These are phyloP conservation scores for Gliomastix tumulicola DNA, from an alignment of 2,329 filamentous ascomycete species.

Conservation along the genomic window DNA sequence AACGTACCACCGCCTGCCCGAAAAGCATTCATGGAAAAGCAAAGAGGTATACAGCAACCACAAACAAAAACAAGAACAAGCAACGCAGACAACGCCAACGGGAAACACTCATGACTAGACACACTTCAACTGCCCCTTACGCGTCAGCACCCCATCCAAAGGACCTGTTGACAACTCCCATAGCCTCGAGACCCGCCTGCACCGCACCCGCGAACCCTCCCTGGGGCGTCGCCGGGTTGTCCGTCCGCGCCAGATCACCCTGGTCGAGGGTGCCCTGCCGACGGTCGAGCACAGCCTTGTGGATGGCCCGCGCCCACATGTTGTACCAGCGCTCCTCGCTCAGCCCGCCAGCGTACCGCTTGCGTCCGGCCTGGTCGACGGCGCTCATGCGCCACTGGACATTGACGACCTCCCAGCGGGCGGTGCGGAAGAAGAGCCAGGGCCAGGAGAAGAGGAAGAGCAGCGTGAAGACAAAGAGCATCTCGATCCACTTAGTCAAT, in stretches of 20 bases:
- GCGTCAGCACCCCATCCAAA: conserved; percentile 41
- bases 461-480: conserved; percentile 60
- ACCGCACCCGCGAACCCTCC: conserved; percentile 36
- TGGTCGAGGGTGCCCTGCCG: conserved; percentile 49
- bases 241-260: conserved; percentile 42
- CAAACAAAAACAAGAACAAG: background rate
- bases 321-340: conserved; percentile 56
- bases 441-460: conserved; percentile 68
- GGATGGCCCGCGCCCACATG: conserved; percentile 54
- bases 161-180: conserved; percentile 45
- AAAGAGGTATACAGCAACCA: background rate
- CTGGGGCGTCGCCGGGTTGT: conserved; percentile 19
- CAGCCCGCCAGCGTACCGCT: conserved; percentile 44
- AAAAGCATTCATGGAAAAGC: background rate
- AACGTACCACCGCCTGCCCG: too few species aligned
- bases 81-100: background rate
- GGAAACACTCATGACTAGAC: too few species aligned
- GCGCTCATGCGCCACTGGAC: conserved; percentile 46
- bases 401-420: conserved; percentile 56
- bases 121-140: conserved; percentile 3
- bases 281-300: conserved; percentile 50
- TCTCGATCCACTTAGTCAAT: conserved; percentile 53
- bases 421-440: conserved; percentile 59
- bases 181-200: conserved; percentile 40
- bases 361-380: conserved; percentile 21